Conservation (phyloP, 768 basidiomycete genomes). For the Termitomyces sp. region DNA sequence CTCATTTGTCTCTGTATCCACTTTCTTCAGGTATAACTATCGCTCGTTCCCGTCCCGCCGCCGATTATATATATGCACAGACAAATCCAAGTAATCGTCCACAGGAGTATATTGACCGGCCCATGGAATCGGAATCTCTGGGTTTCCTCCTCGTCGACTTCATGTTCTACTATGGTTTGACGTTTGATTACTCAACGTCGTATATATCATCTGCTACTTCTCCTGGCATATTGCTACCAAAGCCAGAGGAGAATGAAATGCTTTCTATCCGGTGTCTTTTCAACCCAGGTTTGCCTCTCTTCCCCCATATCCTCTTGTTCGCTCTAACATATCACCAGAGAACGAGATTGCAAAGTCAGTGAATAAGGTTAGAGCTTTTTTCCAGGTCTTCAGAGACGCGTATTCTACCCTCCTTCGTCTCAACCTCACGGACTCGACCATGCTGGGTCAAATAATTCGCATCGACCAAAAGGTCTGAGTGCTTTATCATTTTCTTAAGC, state of each 20-base stretch:
- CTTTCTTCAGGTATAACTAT: constrained; percentile 55
- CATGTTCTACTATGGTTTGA: constrained; percentile 55
- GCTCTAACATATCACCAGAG: constrained; percentile 17
- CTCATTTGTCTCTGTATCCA: constrained; percentile 57
- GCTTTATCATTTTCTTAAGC: neutral
- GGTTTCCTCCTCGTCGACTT: constrained; percentile 61
- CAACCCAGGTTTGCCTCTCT: constrained; percentile 26
- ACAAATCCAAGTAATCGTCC: constrained; percentile 56
- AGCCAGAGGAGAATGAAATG: constrained; percentile 16
- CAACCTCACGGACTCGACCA: constrained; percentile 11
- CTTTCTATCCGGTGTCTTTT: constrained; percentile 39
- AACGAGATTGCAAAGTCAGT: constrained; percentile 34
- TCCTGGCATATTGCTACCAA: constrained; percentile 26
- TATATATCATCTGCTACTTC: constrained; percentile 31
- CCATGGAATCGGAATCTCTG: constrained; percentile 44
- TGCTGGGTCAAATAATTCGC: constrained; percentile 21
- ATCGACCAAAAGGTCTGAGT: constrained; percentile 19
- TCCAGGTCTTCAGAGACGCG: constrained; percentile 28
- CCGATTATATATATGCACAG: constrained; percentile 22
- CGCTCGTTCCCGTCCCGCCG: neutral
- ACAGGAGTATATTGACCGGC: constrained; percentile 34
- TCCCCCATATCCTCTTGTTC: neutral
- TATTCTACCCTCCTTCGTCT: constrained; percentile 18
- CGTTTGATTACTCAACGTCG: constrained; percentile 31
- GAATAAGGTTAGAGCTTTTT: constrained; percentile 23